A percentile compares a stretch with the other conserved stretches of the same genome.
Evolutionary conservation across 371 early-diverging fungal species (phyloP).

Genomic region (Chytridium lagenaria): DNA sequence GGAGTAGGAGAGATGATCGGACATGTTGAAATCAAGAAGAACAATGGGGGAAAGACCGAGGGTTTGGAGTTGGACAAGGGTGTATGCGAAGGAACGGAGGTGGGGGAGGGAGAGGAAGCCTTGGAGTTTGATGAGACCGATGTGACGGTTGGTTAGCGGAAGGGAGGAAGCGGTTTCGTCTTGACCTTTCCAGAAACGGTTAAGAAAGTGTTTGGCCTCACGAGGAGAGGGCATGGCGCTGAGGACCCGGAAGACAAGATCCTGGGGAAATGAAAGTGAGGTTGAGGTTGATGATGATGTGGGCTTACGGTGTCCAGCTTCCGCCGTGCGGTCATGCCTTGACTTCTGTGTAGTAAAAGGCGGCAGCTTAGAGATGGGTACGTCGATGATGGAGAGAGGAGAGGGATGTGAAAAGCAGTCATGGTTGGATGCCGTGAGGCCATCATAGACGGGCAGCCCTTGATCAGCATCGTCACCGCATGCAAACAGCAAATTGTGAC

Average conservation of each 20-base stretch:
- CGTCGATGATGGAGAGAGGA: too few species aligned
- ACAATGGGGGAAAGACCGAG: slow-evolving; percentile 77
- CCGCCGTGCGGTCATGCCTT: too few species aligned
- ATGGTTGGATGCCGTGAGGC: too few species aligned
- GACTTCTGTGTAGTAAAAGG: too few species aligned
- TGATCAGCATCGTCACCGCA: too few species aligned
- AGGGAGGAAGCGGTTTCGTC: background rate
- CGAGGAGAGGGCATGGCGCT: slow-evolving; percentile 77
- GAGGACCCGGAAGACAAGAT: slow-evolving; percentile 39
- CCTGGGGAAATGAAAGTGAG: slow-evolving; percentile 17
- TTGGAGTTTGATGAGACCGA: slow-evolving; percentile 68
- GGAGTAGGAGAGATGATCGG: too few species aligned
- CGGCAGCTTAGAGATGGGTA: too few species aligned
- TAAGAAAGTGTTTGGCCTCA: slow-evolving; percentile 77
- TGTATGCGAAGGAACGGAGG: slow-evolving; percentile 51
- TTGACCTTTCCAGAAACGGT: slow-evolving; percentile 52
- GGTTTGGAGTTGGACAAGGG: slow-evolving; percentile 70
- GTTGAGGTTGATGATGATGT: background rate
- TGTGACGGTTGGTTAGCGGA: background rate
- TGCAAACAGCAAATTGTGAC: too few species aligned
- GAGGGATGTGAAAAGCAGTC: too few species aligned
- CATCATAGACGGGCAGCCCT: too few species aligned
- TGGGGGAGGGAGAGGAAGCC: slow-evolving; percentile 60
- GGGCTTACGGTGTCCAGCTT: too few species aligned
- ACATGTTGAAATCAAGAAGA: slow-evolving; percentile 54